These are phyloP conservation scores for Escovopsis sp. DNA, from an alignment of 2,329 filamentous ascomycete species.

Conservation along the genomic window DNA sequence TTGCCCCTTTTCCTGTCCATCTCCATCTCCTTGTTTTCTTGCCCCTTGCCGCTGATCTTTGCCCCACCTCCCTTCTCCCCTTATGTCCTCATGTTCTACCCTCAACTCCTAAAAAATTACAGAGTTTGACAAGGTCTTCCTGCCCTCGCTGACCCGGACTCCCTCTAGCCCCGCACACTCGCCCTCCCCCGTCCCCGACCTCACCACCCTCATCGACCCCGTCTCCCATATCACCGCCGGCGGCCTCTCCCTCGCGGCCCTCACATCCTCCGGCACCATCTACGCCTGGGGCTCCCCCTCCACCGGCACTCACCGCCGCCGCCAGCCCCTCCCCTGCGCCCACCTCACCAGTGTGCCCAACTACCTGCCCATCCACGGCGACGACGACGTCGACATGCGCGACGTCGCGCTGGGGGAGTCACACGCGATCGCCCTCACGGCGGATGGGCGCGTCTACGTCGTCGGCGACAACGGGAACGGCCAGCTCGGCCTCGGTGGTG, in stretches of 20 bases:
- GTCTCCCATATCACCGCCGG: conserved; percentile 39
- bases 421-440: conserved; percentile 41
- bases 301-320: conserved; percentile 14
- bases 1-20: no score
- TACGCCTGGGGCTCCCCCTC: conserved; percentile 42
- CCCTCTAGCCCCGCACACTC: conserved; percentile 25
- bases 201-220: conserved; percentile 34
- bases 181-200: conserved; percentile 31
- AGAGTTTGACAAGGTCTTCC: not conserved
- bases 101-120: not conserved
- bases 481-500: conserved; percentile 34
- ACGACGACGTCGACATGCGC: conserved; percentile 32
- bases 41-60: no score
- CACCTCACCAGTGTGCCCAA: conserved; percentile 19
- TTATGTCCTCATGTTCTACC: no score
- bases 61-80: no score
- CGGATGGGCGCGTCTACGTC: conserved; percentile 33
- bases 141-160: no score
- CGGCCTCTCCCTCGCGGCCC: conserved; percentile 41
- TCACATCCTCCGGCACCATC: conserved; percentile 40
- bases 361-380: conserved; percentile 30
- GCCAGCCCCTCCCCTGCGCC: conserved; percentile 14
- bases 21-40: no score
- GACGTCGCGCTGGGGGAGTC: conserved; percentile 43
- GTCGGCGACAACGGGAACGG: conserved; percentile 42